Percentiles rank a stretch among this genome's conserved stretches.
Conservation (phyloP, 768 basidiomycete species). For the Galerina sulciceps region DNA sequence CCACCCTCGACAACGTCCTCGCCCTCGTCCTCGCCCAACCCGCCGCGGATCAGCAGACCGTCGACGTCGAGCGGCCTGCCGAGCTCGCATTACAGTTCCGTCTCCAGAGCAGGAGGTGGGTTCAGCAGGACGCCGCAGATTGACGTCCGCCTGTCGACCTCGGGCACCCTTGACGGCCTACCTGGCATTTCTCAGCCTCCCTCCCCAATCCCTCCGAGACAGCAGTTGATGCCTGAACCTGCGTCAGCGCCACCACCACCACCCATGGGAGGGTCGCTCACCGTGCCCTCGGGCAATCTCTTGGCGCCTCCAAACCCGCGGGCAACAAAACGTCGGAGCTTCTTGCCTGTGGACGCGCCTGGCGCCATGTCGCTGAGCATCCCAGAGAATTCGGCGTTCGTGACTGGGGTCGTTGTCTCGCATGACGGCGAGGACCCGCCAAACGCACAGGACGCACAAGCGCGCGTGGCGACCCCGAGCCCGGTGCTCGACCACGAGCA, state of each 20-base stretch:
- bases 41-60: constrained; percentile 31
- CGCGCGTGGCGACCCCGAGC: constrained; percentile 45
- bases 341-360: constrained; percentile 82
- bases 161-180: constrained; percentile 61
- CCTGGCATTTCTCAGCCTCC: constrained; percentile 35
- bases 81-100: constrained; percentile 27
- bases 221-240: not conserved
- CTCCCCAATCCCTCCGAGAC: constrained; percentile 17
- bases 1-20: constrained; percentile 44
- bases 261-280: not conserved
- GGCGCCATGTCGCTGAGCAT: constrained; percentile 56
- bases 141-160: constrained; percentile 74
- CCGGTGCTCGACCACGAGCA: constrained; percentile 53
- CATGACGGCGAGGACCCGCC: constrained; percentile 30
- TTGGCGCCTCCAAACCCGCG: constrained; percentile 43
- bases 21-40: constrained; percentile 34
- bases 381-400: constrained; percentile 62
- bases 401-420: constrained; percentile 52
- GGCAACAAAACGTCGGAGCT: constrained; percentile 80
- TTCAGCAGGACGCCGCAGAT: constrained; percentile 58
- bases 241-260: not conserved
- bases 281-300: constrained; percentile 13
- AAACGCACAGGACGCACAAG: not conserved
- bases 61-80: constrained; percentile 32
- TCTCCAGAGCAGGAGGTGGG: constrained; percentile 15